A percentile compares a stretch with the other conserved stretches of the same genome.
Evolutionary conservation across 106 monocot species (phyloP).

Genomic region (Cymbidium sinense): DNA sequence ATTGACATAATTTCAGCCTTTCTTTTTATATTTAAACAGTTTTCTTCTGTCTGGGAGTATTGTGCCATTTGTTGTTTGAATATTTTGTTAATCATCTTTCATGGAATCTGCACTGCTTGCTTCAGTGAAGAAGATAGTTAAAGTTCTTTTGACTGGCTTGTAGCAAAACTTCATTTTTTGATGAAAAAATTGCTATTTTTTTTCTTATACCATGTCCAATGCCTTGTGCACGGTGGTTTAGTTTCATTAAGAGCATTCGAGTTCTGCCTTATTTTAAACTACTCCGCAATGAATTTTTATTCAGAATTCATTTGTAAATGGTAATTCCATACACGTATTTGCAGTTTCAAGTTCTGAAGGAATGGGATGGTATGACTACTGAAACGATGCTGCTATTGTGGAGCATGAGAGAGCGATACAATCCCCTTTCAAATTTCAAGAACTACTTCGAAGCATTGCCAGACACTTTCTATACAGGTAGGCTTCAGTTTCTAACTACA

Average conservation of each 20-base stretch:
- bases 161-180: no score
- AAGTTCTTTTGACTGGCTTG: no score
- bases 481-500: not conserved
- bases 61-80: no score
- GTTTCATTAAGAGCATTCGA: not conserved
- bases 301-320: not conserved
- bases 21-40: no score
- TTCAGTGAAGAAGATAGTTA: no score
- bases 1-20: no score
- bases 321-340: constrained; percentile 1
- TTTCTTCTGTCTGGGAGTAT: no score
- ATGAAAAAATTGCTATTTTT: no score
- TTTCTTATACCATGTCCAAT: no score
- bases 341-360: constrained; percentile 61
- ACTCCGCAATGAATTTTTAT: not conserved
- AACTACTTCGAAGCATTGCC: constrained; percentile 81
- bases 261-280: not conserved
- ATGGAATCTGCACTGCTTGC: no score
- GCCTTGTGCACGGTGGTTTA: no score
- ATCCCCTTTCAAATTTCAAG: constrained; percentile 61
- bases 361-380: constrained; percentile 45
- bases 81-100: no score
- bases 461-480: constrained; percentile 82
- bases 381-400: constrained; percentile 91
- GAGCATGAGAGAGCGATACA: constrained; percentile 87